Conservation (phyloP, 768 basidiomycete genomes). For the Suillus hirtellus region DNA sequence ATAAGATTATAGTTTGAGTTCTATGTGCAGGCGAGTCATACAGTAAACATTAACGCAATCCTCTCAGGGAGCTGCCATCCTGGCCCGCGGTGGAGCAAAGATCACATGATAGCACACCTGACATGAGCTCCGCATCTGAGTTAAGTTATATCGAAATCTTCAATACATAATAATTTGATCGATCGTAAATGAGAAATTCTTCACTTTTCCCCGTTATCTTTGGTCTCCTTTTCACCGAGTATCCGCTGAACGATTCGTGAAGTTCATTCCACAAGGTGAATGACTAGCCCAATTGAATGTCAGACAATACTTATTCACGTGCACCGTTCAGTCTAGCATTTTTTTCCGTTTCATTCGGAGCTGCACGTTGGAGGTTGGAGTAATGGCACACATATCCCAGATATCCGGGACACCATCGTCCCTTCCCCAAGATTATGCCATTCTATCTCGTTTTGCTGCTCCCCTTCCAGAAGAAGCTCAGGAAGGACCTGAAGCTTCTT, state of each 20-base stretch:
- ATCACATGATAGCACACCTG: not conserved
- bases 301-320: not conserved
- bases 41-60: not conserved
- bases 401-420: slow-evolving; percentile 42
- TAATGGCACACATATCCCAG: not conserved
- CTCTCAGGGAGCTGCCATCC: no score
- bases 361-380: not conserved
- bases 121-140: not conserved
- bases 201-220: not conserved
- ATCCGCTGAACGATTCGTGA: not conserved
- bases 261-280: not conserved
- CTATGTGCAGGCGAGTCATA: not conserved
- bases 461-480: slow-evolving; percentile 10
- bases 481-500: slow-evolving; percentile 4
- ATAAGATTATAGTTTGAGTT: not conserved
- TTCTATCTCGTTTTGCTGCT: slow-evolving; percentile 50
- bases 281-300: no score
- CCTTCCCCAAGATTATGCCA: slow-evolving; percentile 60
- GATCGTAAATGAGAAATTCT: not conserved
- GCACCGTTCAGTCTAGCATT: not conserved
- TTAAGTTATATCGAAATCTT: not conserved
- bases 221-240: not conserved
- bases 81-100: no score
- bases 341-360: not conserved
- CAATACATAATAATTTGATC: no score